Percentiles rank a stretch among this genome's conserved stretches.
Conservation (phyloP, 495 filamentous ascomycete species). For the Aspergillus baeticus region DNA sequence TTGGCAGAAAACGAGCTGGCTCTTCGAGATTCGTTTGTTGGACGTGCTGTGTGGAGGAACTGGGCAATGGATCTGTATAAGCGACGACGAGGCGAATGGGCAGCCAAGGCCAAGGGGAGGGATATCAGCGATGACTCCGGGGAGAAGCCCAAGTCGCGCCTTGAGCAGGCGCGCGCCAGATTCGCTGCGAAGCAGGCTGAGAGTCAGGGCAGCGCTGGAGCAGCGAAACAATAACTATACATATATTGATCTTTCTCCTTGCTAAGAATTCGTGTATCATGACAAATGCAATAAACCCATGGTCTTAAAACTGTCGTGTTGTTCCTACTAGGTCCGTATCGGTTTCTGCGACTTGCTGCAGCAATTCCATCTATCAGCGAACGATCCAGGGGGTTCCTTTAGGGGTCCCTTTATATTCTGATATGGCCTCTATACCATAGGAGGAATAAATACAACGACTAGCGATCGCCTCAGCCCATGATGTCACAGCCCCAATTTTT, state of each 20-base stretch:
- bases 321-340: no score
- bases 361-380: no score
- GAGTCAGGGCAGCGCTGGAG: constrained; percentile 10
- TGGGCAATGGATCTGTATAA: constrained; percentile 91
- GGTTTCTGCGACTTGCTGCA: no score
- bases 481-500: constrained; percentile 32
- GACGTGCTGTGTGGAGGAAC: constrained; percentile 83
- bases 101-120: constrained; percentile 59
- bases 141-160: constrained; percentile 40
- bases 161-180: constrained; percentile 48
- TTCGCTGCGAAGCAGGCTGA: constrained; percentile 35
- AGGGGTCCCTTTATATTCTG: no score
- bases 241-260: no score
- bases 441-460: no score
- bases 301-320: no score
- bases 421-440: no score
- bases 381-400: no score
- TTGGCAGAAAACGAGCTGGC: constrained; percentile 58
- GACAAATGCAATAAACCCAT: no score
- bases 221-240: constrained; percentile 1
- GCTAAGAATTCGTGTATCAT: background rate
- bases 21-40: constrained; percentile 71
- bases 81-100: constrained; percentile 66
- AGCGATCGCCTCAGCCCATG: constrained; percentile 13
- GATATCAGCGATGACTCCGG: constrained; percentile 23